Percentiles rank a stretch among this genome's conserved stretches.
Evolutionary conservation across 805 yeast species (phyloP).

Genomic region (Brettanomyces custersianus): DNA sequence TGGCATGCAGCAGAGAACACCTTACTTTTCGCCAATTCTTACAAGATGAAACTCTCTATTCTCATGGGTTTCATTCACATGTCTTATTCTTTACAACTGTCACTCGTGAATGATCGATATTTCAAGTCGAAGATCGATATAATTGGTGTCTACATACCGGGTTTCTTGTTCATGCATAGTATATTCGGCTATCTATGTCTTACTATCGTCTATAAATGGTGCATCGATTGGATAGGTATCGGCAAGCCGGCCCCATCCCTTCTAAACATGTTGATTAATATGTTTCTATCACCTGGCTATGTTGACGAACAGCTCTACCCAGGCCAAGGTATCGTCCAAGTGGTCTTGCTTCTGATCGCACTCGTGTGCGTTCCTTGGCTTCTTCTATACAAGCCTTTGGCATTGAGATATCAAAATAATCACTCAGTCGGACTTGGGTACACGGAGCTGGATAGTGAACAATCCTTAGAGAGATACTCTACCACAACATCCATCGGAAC

Average conservation of each 20-base stretch:
- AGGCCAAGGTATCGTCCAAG: slow-evolving; percentile 56
- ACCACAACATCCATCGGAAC: neutral
- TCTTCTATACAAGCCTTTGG: slow-evolving; percentile 54
- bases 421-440: slow-evolving; percentile 42
- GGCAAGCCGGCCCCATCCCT: slow-evolving; percentile 61
- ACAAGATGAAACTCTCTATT: slow-evolving; percentile 69
- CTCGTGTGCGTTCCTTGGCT: slow-evolving; percentile 70
- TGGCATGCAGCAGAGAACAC: slow-evolving; percentile 81
- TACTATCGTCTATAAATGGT: slow-evolving; percentile 68
- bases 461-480: slow-evolving; percentile 7
- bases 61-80: slow-evolving; percentile 70
- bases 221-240: slow-evolving; percentile 58
- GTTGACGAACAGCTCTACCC: slow-evolving; percentile 58
- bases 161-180: slow-evolving; percentile 65
- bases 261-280: slow-evolving; percentile 64
- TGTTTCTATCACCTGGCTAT: slow-evolving; percentile 68
- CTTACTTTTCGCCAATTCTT: slow-evolving; percentile 59
- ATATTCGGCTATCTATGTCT: slow-evolving; percentile 64
- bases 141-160: slow-evolving; percentile 66
- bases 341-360: slow-evolving; percentile 48
- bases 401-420: slow-evolving; percentile 34
- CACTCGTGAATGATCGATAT: slow-evolving; percentile 52
- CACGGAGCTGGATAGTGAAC: slow-evolving; percentile 30
- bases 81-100: slow-evolving; percentile 61
- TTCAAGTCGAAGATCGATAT: slow-evolving; percentile 57